Evolutionary conservation across 1,284 basidiomycete genomes (phyloP).

Genomic region (Ustilago sp.): DNA sequence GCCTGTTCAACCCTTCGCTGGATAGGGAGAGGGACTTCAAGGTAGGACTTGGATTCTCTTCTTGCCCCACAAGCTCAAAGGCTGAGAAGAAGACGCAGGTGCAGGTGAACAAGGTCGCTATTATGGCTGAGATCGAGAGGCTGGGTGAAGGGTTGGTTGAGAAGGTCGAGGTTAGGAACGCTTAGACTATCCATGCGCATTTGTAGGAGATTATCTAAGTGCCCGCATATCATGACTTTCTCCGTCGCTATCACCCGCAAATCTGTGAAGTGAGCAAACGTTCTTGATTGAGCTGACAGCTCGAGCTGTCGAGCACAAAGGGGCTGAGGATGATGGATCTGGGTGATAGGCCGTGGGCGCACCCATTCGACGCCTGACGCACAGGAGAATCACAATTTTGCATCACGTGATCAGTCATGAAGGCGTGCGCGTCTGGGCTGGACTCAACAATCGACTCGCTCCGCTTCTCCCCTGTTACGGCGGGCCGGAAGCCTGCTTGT

Average conservation of each 20-base stretch:
- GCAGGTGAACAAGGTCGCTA: constrained; percentile 77
- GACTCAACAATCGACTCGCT: no score
- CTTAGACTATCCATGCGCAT: constrained; percentile 4
- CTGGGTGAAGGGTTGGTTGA: constrained; percentile 79
- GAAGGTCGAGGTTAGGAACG: constrained; percentile 28
- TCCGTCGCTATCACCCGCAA: no score
- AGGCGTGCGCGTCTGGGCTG: not conserved
- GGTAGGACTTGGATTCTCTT: constrained; percentile 81
- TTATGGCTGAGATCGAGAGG: constrained; percentile 83
- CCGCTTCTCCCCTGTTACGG: no score
- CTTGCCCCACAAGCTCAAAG: constrained; percentile 69
- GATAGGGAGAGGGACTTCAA: constrained; percentile 76
- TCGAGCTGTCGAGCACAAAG: not conserved
- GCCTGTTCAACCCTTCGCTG: constrained; percentile 83
- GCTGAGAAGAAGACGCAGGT: constrained; percentile 69
- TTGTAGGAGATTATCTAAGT: not conserved
- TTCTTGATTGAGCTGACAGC: not conserved
- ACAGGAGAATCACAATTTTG: no score
- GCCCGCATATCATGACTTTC: no score
- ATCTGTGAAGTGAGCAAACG: not conserved
- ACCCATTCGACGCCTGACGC: no score
- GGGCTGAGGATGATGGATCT: not conserved
- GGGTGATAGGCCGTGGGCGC: not conserved
- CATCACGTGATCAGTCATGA: no score
- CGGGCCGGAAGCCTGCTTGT: no score